A percentile compares a stretch with the other conserved stretches of the same genome.
phyloP scores from a whole-genome alignment of 805 yeast species.

The Metschnikowia kunwiensis region DNA sequence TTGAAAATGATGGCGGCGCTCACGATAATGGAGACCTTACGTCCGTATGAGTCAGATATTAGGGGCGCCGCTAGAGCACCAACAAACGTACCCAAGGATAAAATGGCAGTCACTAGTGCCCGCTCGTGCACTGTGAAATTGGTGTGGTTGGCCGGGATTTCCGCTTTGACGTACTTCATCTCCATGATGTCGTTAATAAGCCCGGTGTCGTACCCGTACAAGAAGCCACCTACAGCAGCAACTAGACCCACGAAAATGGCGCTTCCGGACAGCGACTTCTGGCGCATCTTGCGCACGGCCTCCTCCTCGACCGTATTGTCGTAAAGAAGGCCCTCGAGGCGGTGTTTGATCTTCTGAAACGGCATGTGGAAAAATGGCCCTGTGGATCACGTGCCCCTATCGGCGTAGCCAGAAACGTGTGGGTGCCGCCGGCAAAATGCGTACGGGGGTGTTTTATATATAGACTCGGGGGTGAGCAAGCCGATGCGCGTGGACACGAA shows the following conservation, averaged over 20 bases:
- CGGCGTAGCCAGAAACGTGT: too few species aligned
- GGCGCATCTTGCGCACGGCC: slow-evolving; percentile 36
- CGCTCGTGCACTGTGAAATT: slow-evolving; percentile 59
- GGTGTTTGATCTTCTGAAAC: slow-evolving; percentile 6
- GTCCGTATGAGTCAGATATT: slow-evolving; percentile 68
- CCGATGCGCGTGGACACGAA: too few species aligned
- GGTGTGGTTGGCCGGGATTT: slow-evolving; percentile 47
- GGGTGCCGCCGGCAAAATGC: too few species aligned
- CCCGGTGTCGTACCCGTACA: slow-evolving; percentile 90
- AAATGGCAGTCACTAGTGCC: slow-evolving; percentile 72
- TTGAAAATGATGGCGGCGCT: slow-evolving; percentile 63
- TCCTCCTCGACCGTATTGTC: slow-evolving; percentile 37
- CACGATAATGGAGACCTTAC: slow-evolving; percentile 62
- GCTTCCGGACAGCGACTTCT: slow-evolving; percentile 53
- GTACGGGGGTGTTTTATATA: too few species aligned
- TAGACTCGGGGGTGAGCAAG: too few species aligned
- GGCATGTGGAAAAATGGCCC: too few species aligned
- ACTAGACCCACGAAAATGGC: slow-evolving; percentile 73
- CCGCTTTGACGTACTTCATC: slow-evolving; percentile 61
- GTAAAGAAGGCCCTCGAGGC: slow-evolving; percentile 28
- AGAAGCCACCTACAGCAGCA: slow-evolving; percentile 88
- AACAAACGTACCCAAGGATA: slow-evolving; percentile 76
- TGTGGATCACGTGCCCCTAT: too few species aligned
- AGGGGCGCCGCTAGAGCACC: slow-evolving; percentile 56
- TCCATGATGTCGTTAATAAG: slow-evolving; percentile 74